Conservation (phyloP, 2,329 filamentous ascomycete species). For the Colletotrichum sp. region DNA sequence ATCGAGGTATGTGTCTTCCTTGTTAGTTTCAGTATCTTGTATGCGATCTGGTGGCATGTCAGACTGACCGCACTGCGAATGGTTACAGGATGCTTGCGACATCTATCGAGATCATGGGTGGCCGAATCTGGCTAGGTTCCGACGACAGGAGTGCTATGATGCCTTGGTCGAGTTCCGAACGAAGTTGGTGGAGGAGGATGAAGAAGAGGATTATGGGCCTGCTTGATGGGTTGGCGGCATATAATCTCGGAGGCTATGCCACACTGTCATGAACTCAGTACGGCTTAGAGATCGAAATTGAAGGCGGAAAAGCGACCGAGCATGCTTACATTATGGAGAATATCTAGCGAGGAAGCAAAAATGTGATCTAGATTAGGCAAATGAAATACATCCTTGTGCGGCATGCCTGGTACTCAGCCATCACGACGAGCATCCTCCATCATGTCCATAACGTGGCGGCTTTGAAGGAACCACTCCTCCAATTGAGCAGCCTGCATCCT, state of each 20-base stretch:
- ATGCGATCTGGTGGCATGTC: not conserved
- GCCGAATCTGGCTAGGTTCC: not conserved
- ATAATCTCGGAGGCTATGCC: not conserved
- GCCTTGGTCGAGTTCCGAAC: not conserved
- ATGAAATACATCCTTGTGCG: not conserved
- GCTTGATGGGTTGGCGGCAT: not conserved
- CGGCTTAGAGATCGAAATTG: rapidly evolving
- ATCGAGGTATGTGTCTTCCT: not conserved
- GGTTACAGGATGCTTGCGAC: not conserved
- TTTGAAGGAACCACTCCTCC: not conserved
- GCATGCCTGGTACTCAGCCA: no score
- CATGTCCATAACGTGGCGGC: not conserved
- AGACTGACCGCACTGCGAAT: not conserved
- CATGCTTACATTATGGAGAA: no score
- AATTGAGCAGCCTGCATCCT: rapidly evolving
- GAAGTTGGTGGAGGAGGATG: not conserved
- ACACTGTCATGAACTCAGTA: not conserved
- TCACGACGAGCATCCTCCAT: not conserved
- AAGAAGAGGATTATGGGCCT: not conserved
- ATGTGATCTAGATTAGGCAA: not conserved
- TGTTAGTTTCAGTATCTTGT: not conserved
- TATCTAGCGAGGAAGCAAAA: no score
- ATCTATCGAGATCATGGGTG: not conserved
- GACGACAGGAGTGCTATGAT: not conserved
- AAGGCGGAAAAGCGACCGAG: not conserved